phyloP scores from a whole-genome alignment of 306 rosid genomes.

The Citrullus colocynthis region DNA sequence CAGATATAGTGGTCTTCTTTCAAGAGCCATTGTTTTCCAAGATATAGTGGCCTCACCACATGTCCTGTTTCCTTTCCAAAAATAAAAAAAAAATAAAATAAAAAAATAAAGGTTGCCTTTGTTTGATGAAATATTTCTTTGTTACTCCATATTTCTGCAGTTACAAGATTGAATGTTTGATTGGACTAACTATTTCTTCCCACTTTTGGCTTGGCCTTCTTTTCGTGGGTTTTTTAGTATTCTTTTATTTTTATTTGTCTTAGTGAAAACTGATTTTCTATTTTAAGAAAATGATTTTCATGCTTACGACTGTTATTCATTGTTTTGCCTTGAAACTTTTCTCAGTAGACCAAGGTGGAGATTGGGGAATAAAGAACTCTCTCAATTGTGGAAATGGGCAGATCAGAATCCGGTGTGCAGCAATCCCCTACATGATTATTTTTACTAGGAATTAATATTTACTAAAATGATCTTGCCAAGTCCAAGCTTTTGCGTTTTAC shows the following conservation, averaged over 20 bases:
- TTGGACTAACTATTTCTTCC: not conserved
- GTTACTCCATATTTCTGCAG: not conserved
- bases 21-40: no score
- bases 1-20: no score
- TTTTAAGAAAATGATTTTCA: not conserved
- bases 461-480: not conserved
- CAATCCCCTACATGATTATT: not conserved
- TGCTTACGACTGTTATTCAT: not conserved
- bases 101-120: not conserved
- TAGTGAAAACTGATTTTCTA: not conserved
- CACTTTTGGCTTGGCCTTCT: not conserved
- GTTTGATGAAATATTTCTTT: not conserved
- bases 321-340: slow-evolving; percentile 7
- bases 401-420: slow-evolving; percentile 86
- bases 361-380: slow-evolving; percentile 87
- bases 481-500: slow-evolving; percentile 9
- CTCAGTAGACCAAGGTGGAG: slow-evolving; percentile 88
- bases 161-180: not conserved
- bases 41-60: no score
- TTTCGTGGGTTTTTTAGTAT: not conserved
- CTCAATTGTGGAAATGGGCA: slow-evolving; percentile 98
- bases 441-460: not conserved
- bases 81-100: no score
- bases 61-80: no score
- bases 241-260: not conserved